A percentile compares a stretch with the other conserved stretches of the same genome.
phyloP scores from a whole-genome alignment of 2,329 filamentous ascomycete species.

The Calonectria pseudoreteaudii region DNA sequence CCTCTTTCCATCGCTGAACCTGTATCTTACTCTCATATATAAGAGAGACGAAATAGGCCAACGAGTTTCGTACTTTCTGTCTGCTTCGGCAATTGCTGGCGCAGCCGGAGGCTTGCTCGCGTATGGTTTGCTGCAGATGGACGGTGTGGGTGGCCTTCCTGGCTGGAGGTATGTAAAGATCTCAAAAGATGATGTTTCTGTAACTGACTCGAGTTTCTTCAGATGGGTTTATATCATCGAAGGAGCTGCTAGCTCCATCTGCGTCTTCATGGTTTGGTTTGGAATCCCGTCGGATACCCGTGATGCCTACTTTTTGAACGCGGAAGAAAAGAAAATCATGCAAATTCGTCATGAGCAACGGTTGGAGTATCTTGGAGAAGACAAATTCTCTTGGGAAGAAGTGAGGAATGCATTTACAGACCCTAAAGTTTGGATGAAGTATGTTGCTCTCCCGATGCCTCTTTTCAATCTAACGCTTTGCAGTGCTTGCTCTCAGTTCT shows the following conservation, averaged over 20 bases:
- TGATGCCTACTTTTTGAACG: slow-evolving; percentile 14
- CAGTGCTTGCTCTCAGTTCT: slow-evolving; percentile 58
- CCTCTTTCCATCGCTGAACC: slow-evolving; percentile 41
- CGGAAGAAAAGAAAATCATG: slow-evolving; percentile 15
- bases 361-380: slow-evolving; percentile 55
- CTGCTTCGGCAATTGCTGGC: slow-evolving; percentile 62
- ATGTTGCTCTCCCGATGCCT: background rate
- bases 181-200: background rate
- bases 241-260: slow-evolving; percentile 42
- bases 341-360: slow-evolving; percentile 13
- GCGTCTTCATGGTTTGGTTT: slow-evolving; percentile 16
- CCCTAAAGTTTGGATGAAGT: slow-evolving; percentile 59
- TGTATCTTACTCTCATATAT: slow-evolving; percentile 45
- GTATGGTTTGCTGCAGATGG: slow-evolving; percentile 61
- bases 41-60: slow-evolving; percentile 65
- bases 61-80: slow-evolving; percentile 60
- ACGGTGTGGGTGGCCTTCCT: slow-evolving; percentile 55
- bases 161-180: slow-evolving; percentile 51
- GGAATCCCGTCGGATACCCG: slow-evolving; percentile 16
- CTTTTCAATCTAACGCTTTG: background rate
- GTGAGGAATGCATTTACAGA: slow-evolving; percentile 58
- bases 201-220: background rate
- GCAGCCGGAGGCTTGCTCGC: slow-evolving; percentile 57
- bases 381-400: slow-evolving; percentile 61
- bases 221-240: slow-evolving; percentile 64